Base-by-base conservation (phyloP, 208 protist species). In the Trypanosoma grayi region DNA sequence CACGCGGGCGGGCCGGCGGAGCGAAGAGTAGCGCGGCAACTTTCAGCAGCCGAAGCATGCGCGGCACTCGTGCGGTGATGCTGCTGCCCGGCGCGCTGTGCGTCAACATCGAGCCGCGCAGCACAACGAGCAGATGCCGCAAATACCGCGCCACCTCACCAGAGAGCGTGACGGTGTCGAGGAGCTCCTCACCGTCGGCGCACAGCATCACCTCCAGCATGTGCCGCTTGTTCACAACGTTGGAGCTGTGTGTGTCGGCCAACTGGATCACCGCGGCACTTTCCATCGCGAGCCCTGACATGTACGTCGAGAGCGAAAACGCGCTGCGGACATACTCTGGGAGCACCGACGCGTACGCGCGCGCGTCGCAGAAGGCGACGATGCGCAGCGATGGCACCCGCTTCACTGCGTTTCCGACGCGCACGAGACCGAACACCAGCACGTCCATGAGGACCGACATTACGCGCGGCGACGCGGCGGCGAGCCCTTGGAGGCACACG, bases 261-360 rank as follows among this genome's bases (percentile, higher is more conserved):
- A 60, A 81, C 69, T 92, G 89, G 65, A 95, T 74, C 52, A 95
- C 80, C 51, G 79, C 81, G 13, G 83, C 75, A 40, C 84, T 88
- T 33, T 95, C 85, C 68, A 90, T 88, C n/a, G 84, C 66, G 20
- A 85, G 57, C 0, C 52, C 62, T 1, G 89, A 95, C 67, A 95
- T 79, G 66, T 83, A 93, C 4, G 77, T 85, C 30, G 89, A 95
- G n/a, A 95, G 77, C 2, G 82, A 71, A 59, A 95, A 95, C 16
- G 70, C 76, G 9, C 68, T 71, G 20, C 85, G 85, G 27, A 93
- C 60, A 11, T 60, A 45, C 58, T 89, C 83, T 6, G 89, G 76
- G n/a, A 95, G 70, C 37, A 78, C 55, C 37, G 72, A 48, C 0
- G 70, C 72, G 69, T 79, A 90, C 45, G 52, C 61, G 14, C 70